Conservation (phyloP, 2,329 filamentous ascomycete genomes). For the Xylaria sp. region DNA sequence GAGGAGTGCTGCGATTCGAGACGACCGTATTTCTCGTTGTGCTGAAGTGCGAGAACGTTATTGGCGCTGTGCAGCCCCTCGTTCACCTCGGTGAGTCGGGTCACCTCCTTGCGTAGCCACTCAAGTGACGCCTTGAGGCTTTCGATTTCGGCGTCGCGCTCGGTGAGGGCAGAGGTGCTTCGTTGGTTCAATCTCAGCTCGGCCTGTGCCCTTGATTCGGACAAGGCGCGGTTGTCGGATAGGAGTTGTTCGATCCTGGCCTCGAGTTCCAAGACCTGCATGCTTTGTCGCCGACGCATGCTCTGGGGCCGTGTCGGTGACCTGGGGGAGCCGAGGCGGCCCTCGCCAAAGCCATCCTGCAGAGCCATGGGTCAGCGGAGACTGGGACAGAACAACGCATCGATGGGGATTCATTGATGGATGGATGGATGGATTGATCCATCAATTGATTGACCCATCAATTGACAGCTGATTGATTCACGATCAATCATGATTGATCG, state of each 20-base stretch:
- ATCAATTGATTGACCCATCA: not conserved
- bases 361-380: conserved; percentile 22
- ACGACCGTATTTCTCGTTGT: conserved; percentile 69
- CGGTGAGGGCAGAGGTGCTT: conserved; percentile 70
- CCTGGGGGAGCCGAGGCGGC: conserved; percentile 80
- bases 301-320: conserved; percentile 94
- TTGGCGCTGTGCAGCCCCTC: conserved; percentile 78
- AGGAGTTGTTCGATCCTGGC: conserved; percentile 79
- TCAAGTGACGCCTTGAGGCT: conserved; percentile 77
- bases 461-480: too few relatives aligned
- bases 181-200: conserved; percentile 68
- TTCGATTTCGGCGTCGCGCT: conserved; percentile 86
- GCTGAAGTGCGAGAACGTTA: conserved; percentile 72
- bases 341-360: conserved; percentile 93
- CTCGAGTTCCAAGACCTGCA: conserved; percentile 94
- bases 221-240: conserved; percentile 80
- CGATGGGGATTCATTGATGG: not conserved
- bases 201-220: conserved; percentile 70
- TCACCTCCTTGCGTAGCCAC: conserved; percentile 80
- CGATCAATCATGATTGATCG: too few relatives aligned
- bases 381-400: not conserved
- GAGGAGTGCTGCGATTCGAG: conserved; percentile 70
- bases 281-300: conserved; percentile 95
- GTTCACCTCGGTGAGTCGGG: conserved; percentile 80
- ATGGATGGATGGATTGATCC: not conserved